Base-by-base conservation (phyloP, 164 flowering plant genomes). In the Stephania japonica region DNA sequence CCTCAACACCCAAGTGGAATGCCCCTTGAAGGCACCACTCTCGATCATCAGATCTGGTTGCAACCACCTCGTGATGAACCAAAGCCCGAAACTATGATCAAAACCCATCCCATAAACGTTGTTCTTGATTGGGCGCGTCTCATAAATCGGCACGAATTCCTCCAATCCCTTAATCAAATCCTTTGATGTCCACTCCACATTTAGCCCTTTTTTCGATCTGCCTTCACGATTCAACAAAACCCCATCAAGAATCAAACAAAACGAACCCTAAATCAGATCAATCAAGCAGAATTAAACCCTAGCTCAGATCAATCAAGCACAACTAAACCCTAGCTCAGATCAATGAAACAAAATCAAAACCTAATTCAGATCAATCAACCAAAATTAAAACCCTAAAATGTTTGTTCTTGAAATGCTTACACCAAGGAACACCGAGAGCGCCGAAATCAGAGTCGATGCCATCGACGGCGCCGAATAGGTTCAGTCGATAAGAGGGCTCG, bases 21-120 rank as follows among this genome's bases (percentile, higher is more conserved):
- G 98, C 18, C 99, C 98, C 83, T 93, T 96, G 82, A 96, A 96
- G 70, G 98, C 98, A 68, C 99, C 99, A 82, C 98, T 93, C 81
- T 96, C 99, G 67, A 96, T 91, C 97, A 96, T 87, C 69, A 96
- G 70, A 53, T 91, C 95, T 38, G 98, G 99, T 80, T 93, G 87
- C 47, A 96, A 83, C 99, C 99, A 91, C 19, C 85, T 83, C 3
- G 98, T 81, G 70, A 96, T 89, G 82, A 96, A 96, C 99, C 99
- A 96, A 68, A 96, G 98, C 70, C 99, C 99, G 75, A 93, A 96
- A 86, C 99, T 96, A 79, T 96, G 99, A 78, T 96, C 99, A 62
- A 96, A 96, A 63, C 99, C 99, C 99, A 96, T 96, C 68, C 98
- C 99, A 81, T 79, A 88, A 94, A 87, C 81, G 84, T 95, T 95